Conservation (phyloP, 2,329 filamentous ascomycete genomes). For the Apiospora saccharicola region DNA sequence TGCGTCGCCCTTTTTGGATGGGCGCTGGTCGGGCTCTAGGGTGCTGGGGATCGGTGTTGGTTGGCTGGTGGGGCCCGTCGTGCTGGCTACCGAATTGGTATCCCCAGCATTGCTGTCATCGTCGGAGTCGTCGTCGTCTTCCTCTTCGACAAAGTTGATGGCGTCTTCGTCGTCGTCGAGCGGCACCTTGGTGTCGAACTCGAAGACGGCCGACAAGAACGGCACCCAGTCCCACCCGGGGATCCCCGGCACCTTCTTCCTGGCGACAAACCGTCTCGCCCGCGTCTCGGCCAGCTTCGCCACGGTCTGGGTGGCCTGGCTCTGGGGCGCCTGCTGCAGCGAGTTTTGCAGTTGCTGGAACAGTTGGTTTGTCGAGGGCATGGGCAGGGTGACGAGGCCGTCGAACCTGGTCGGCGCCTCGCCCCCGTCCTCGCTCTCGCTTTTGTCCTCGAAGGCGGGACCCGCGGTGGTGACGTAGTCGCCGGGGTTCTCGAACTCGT, state of each 20-base stretch:
- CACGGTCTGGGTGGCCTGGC: neutral
- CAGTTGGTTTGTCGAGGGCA: too few species aligned
- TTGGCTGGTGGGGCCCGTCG: neutral
- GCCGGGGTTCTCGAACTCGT: neutral
- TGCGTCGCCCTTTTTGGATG: neutral
- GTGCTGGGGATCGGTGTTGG: slow-evolving; percentile 1
- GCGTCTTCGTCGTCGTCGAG: neutral
- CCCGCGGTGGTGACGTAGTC: neutral
- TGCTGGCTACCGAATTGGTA: neutral
- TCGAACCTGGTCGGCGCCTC: too few species aligned
- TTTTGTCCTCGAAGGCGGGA: neutral
- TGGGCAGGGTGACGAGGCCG: too few species aligned
- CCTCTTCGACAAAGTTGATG: neutral
- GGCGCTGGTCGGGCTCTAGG: neutral
- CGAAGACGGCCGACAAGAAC: slow-evolving; percentile 2
- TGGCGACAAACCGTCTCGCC: neutral
- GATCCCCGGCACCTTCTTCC: neutral
- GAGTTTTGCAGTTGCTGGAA: too few species aligned
- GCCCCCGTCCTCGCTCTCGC: neutral
- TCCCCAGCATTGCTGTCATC: neutral
- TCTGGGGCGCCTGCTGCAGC: neutral
- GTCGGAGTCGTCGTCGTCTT: neutral
- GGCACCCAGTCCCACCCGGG: slow-evolving; percentile 1
- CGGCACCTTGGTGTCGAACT: neutral
- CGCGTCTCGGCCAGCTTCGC: neutral